Base-by-base conservation (phyloP, 208 protist genomes). In the Leishmania lainsoni region DNA sequence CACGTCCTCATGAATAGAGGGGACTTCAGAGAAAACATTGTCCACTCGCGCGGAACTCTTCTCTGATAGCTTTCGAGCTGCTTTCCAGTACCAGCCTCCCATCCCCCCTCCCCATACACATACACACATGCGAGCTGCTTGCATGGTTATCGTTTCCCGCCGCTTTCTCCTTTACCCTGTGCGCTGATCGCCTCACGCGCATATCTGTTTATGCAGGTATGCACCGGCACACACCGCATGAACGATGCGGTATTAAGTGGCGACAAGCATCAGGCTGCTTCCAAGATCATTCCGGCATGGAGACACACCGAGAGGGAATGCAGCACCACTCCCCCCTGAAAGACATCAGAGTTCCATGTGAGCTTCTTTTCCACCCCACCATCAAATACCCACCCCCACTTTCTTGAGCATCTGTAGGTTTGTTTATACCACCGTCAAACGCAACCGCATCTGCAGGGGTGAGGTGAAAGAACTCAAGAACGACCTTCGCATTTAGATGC, bases 401-500 rank as follows among this genome's bases (percentile, higher is more conserved):
- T 59, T 70, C 42, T 81, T 39, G 22, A 93, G 79, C 90, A 92
- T 90, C 5, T 77, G 56, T 14, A 78, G 9, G 61, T 93, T 93
- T 88, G 77, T 91, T 90, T 86, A 92, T 92, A n/a, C 87, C 88
- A 69, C 90, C 83, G 22, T 88, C 92, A 83, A 94, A 93, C 2
- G 92, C 87, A 39, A 85, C 78, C 8, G 83, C 83, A 5, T 92
- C 82, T 0, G 80, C 65, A 5, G 78, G 49, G n/a, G 58, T 39
- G 8, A 93, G 61, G 8, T 84, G 65, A 65, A 93, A 76, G 17
- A 80, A 39, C 42, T 76, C 16, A 5, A 82, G 77, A 48, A 93
- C 84, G 8, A 89, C 80, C 9, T 52, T 22, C 76, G 93, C 76
- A 16, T 39, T 86, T 87, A 10, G 74, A 81, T 5, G 76, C 90